phyloP scores from a whole-genome alignment of 2,329 filamentous ascomycete genomes.

The Fusarium subtropicale region DNA sequence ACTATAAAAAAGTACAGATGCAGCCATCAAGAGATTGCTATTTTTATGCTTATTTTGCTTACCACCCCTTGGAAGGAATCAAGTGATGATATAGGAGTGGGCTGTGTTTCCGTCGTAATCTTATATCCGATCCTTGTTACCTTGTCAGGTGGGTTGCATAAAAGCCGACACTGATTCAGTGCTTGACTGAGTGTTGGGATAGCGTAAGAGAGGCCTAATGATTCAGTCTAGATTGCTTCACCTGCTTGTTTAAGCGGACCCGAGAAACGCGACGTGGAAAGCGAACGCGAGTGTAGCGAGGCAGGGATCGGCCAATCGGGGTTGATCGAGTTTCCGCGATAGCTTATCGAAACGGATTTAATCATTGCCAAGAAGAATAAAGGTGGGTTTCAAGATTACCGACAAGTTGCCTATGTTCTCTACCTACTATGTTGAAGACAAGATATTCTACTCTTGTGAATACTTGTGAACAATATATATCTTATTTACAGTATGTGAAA shows the following conservation, averaged over 20 bases:
- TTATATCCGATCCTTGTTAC: not conserved
- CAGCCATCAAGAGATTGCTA: not conserved
- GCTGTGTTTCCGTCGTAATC: conserved; percentile 1
- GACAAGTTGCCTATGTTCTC: not conserved
- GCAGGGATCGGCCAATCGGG: conserved; percentile 1
- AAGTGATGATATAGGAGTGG: not conserved
- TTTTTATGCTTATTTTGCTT: not conserved
- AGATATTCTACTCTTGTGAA: no score
- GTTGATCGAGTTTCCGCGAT: not conserved
- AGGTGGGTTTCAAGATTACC: not conserved
- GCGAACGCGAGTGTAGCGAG: not conserved
- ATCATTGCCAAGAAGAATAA: not conserved
- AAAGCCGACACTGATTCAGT: no score
- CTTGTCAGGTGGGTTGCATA: no score
- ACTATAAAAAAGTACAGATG: not conserved
- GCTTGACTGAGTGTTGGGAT: no score
- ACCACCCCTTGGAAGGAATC: not conserved
- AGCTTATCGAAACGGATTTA: not conserved
- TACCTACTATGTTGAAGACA: no score
- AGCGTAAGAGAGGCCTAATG: no score
- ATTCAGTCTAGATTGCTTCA: no score
- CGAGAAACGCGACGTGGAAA: not conserved
- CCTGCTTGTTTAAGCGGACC: not conserved
- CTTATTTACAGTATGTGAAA: no score
- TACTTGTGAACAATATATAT: no score